Evolutionary conservation across 2,329 filamentous ascomycete genomes (phyloP), one percentile per base, ranked within the genome.

Genomic region (Ampelomyces quisqualis): DNA sequence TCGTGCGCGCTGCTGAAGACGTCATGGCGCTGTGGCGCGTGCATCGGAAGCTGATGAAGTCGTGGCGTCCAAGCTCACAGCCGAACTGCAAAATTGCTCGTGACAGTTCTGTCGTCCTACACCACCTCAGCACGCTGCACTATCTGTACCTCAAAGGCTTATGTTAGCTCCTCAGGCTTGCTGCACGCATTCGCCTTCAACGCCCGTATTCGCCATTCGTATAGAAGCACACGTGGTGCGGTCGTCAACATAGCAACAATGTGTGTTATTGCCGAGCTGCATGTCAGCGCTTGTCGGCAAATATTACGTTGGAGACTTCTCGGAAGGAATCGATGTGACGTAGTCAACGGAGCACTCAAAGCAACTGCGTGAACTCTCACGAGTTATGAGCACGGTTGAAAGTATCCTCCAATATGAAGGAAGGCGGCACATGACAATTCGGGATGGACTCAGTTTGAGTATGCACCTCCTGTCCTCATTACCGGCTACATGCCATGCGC

Each of bases 381-480:
- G 49, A 46, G 54, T 58, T 28, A 53, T 55, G 56, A 59, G 53
- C 51, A 45, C 56, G 53, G 56, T 59, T 58, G 50, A 59, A 59
- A 59, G 54, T 59, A 58, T 53, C 54, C 56, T 59, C 56, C 56
- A 34, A 59, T 15, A 59, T 15, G 8, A 45, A 47, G 28, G 28
- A 20, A 29, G 43, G 39, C 40, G 37, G 49, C 38, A 38, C 38
- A 40, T 38, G 44, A 45, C 49, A 41, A 28, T 38, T 38, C 33
- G 49, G 40, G 43, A 43, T 36, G 18, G 51, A 53, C 51, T 55
- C 47, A 30, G 23, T 39, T 39, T 33, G 51, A 47, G 53, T 33
- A 50, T 23, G 51, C 50, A 45, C 28, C 48, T 38, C 34, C 47
- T 37, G 40, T 11, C 50, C 46, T 53, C 45, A 34, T 23, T 36